Percentiles rank a stretch among this genome's conserved stretches.
Conservation (phyloP, 2,329 filamentous ascomycete species). For the Penicillium vulpinum region DNA sequence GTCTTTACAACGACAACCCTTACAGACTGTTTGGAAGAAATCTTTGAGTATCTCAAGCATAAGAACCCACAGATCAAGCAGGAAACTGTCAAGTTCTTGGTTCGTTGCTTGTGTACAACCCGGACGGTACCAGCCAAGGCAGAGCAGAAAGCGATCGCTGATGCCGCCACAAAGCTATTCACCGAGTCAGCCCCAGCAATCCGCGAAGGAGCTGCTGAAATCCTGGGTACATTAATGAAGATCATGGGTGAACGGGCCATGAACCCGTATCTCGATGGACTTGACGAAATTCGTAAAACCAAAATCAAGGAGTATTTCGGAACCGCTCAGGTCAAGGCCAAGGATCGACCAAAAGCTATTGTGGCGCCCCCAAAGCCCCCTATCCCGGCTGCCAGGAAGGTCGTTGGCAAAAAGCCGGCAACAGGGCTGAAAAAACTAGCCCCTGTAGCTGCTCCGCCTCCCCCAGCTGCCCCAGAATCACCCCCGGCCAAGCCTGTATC, state of each 20-base stretch:
- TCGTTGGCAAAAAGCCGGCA: slow-evolving; percentile 54
- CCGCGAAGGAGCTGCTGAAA: slow-evolving; percentile 85
- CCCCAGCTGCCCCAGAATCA: slow-evolving; percentile 17
- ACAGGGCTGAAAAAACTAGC: slow-evolving; percentile 52
- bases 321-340: slow-evolving; percentile 78
- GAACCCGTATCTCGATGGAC: slow-evolving; percentile 84
- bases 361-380: slow-evolving; percentile 60
- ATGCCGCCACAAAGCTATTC: slow-evolving; percentile 82
- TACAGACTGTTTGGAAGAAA: slow-evolving; percentile 88
- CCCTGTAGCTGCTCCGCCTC: slow-evolving; percentile 37
- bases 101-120: slow-evolving; percentile 80
- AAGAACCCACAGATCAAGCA: slow-evolving; percentile 99
- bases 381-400: slow-evolving; percentile 59
- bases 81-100: slow-evolving; percentile 89
- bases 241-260: slow-evolving; percentile 96
- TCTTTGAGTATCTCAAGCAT: slow-evolving; percentile 77
- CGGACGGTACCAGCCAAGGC: slow-evolving; percentile 78
- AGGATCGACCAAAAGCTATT: slow-evolving; percentile 83
- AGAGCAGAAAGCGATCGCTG: slow-evolving; percentile 83
- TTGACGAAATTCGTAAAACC: slow-evolving; percentile 92
- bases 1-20: slow-evolving; percentile 67
- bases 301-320: slow-evolving; percentile 95
- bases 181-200: slow-evolving; percentile 84
- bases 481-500: slow-evolving; percentile 48
- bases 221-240: slow-evolving; percentile 94